Percentiles rank a stretch among this genome's conserved stretches.
Evolutionary conservation across 805 yeast species (phyloP).

Genomic region (Tetrapisispora arboricola): DNA sequence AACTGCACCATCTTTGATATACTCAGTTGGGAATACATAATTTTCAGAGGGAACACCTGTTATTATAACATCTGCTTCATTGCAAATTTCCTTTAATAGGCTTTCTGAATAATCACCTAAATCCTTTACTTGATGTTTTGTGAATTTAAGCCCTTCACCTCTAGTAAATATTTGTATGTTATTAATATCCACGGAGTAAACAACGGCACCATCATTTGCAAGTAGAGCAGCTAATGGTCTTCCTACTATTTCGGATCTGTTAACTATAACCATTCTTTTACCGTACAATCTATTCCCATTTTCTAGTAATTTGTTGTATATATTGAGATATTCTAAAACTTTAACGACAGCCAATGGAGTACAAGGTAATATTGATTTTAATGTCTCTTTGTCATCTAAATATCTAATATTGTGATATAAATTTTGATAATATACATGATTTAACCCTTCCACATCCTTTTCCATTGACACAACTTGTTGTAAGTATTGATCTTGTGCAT

Average conservation of each 20-base stretch:
- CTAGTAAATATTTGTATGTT: conserved; percentile 87
- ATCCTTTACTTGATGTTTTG: conserved; percentile 72
- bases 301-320: conserved; percentile 70
- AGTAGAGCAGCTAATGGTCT: conserved; percentile 91
- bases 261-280: conserved; percentile 80
- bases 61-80: conserved; percentile 78
- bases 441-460: conserved; percentile 94
- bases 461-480: conserved; percentile 88
- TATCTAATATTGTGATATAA: conserved; percentile 88
- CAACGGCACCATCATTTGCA: conserved; percentile 96
- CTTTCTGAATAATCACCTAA: conserved; percentile 32
- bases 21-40: conserved; percentile 80
- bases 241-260: conserved; percentile 94
- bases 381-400: conserved; percentile 61
- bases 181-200: conserved; percentile 81
- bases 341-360: conserved; percentile 94
- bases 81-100: conserved; percentile 51
- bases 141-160: conserved; percentile 78
- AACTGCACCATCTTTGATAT: conserved; percentile 77
- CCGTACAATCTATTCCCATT: conserved; percentile 92
- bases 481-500: conserved; percentile 86
- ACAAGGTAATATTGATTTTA: conserved; percentile 88
- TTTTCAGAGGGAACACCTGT: conserved; percentile 86
- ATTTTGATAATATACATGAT: conserved; percentile 83
- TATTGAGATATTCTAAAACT: conserved; percentile 79